These are phyloP conservation scores for Aspergillus sp. DNA, from an alignment of 2,329 filamentous ascomycete species.

Conservation along the genomic window DNA sequence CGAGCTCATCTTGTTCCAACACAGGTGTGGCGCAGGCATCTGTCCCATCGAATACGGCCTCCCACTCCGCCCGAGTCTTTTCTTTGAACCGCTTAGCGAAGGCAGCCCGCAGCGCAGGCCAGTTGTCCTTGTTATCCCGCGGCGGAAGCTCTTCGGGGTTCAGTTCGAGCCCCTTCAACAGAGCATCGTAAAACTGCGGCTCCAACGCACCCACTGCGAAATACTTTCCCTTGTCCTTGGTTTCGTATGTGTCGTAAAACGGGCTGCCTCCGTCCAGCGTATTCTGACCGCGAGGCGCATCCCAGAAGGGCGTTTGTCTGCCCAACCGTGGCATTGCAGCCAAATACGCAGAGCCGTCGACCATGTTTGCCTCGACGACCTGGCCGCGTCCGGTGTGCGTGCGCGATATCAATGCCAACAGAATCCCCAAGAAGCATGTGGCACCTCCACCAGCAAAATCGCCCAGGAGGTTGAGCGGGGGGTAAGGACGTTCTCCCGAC, in stretches of 20 bases:
- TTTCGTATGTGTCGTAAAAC: slow-evolving; percentile 88
- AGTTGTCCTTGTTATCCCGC: slow-evolving; percentile 62
- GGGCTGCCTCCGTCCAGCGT: slow-evolving; percentile 81
- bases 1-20: slow-evolving; percentile 71
- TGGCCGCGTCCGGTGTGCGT: slow-evolving; percentile 70
- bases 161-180: slow-evolving; percentile 69
- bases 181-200: slow-evolving; percentile 73
- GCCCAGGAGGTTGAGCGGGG: slow-evolving; percentile 80
- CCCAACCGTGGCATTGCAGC: slow-evolving; percentile 74
- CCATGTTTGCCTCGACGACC: slow-evolving; percentile 95
- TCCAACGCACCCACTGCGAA: slow-evolving; percentile 91
- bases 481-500: slow-evolving; percentile 67
- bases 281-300: slow-evolving; percentile 69
- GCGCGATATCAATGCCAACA: slow-evolving; percentile 74
- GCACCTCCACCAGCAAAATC: slow-evolving; percentile 92
- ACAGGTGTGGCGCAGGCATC: slow-evolving; percentile 95
- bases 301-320: slow-evolving; percentile 64
- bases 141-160: slow-evolving; percentile 46
- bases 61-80: slow-evolving; percentile 78
- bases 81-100: slow-evolving; percentile 67
- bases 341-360: slow-evolving; percentile 81
- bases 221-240: slow-evolving; percentile 68
- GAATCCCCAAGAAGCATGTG: slow-evolving; percentile 75
- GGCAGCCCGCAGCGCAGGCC: slow-evolving; percentile 65
- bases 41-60: slow-evolving; percentile 79